Evolutionary conservation across 129 eudicot genomes (phyloP).

Genomic region (Cynara cardunculus): DNA sequence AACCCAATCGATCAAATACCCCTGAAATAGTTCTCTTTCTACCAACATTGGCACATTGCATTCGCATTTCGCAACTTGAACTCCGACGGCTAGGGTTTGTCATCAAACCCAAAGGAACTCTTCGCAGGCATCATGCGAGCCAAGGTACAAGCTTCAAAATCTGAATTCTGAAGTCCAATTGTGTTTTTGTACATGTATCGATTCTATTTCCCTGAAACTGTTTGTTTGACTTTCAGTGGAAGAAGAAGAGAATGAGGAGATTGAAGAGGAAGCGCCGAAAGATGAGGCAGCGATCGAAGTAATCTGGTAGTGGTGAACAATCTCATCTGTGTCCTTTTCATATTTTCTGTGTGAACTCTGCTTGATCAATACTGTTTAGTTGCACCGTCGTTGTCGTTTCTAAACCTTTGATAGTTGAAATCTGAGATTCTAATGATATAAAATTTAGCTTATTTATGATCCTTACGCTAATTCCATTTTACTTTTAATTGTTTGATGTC

Average conservation of each 20-base stretch:
- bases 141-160: conserved; percentile 12
- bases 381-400: background rate
- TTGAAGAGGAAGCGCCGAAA: conserved; percentile 46
- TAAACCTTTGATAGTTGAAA: background rate
- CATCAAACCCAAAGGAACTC: background rate
- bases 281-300: conserved; percentile 47
- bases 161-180: background rate
- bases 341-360: background rate
- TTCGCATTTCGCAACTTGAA: background rate
- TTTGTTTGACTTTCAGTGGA: conserved; percentile 31
- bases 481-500: no score
- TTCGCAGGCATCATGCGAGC: conserved; percentile 24
- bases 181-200: background rate
- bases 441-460: background rate
- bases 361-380: background rate
- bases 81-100: conserved; percentile 18
- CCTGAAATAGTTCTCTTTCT: no score
- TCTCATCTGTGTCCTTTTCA: background rate
- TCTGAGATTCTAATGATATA: background rate
- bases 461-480: background rate
- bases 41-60: background rate
- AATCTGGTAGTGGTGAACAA: background rate
- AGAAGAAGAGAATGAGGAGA: conserved; percentile 44
- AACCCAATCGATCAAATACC: no score
- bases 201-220: background rate